Evolutionary conservation across 441 rosid species (phyloP).

Genomic region (Isatis lusitanica): DNA sequence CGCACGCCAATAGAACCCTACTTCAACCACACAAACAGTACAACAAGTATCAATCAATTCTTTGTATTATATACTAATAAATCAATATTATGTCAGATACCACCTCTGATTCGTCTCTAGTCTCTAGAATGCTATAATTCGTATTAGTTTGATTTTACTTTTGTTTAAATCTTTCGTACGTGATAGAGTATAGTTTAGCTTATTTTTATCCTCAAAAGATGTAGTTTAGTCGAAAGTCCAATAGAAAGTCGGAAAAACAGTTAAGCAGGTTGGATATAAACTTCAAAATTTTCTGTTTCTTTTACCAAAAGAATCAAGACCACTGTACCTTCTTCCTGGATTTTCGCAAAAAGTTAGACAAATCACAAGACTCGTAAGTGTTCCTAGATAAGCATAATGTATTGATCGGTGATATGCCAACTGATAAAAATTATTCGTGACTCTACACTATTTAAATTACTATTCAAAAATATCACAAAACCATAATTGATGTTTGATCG

Average conservation of each 20-base stretch:
- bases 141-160: slow-evolving; percentile 1
- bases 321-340: background rate
- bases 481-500: too few relatives aligned
- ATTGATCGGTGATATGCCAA: background rate
- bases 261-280: background rate
- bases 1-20: slow-evolving; percentile 16
- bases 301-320: background rate
- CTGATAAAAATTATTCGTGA: background rate
- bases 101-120: slow-evolving; percentile 12
- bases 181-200: background rate
- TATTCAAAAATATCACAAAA: background rate
- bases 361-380: background rate
- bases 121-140: background rate
- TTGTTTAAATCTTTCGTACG: background rate
- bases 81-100: background rate
- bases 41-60: slow-evolving; percentile 1
- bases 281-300: background rate
- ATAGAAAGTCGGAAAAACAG: background rate
- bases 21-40: slow-evolving; percentile 24
- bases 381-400: background rate
- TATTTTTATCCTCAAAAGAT: background rate
- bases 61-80: background rate
- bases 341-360: background rate
- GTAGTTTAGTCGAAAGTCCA: background rate
- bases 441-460: background rate